Percentiles rank a stretch among this genome's conserved stretches.
phyloP scores from a whole-genome alignment of 495 filamentous ascomycete genomes.

The Xylaria sp. region DNA sequence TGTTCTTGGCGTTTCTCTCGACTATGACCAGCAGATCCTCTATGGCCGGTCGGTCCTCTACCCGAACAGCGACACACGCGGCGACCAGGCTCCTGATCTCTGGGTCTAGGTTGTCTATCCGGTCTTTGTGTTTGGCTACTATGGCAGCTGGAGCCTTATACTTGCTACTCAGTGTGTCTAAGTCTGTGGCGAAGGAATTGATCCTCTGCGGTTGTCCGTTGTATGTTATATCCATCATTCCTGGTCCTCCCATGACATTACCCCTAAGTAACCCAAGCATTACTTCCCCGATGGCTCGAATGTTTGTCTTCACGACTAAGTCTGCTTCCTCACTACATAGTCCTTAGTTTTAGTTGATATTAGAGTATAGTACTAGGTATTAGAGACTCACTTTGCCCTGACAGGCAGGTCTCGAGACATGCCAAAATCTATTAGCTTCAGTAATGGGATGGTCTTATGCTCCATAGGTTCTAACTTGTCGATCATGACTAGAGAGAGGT shows the following conservation, averaged over 20 bases:
- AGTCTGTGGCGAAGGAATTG: conserved; percentile 30
- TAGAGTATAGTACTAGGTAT: not conserved
- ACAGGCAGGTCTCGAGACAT: conserved; percentile 13
- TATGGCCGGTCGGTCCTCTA: conserved; percentile 27
- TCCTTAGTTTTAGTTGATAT: not conserved
- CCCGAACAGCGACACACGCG: conserved; percentile 20
- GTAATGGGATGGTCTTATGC: conserved; percentile 23
- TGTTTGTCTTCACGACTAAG: conserved; percentile 20
- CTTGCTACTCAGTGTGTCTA: conserved; percentile 27
- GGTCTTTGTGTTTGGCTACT: conserved; percentile 17
- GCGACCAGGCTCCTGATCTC: conserved; percentile 31
- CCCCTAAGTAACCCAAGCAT: conserved; percentile 34
- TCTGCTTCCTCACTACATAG: not conserved
- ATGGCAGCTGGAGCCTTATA: conserved; percentile 14
- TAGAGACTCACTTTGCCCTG: conserved; percentile 13
- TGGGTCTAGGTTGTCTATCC: conserved; percentile 27
- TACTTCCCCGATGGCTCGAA: conserved; percentile 20
- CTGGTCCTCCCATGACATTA: not conserved
- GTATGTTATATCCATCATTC: conserved; percentile 27
- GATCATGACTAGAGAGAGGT: conserved; percentile 31
- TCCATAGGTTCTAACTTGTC: conserved; percentile 26
- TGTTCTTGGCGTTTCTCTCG: conserved; percentile 26
- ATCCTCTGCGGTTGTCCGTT: conserved; percentile 19
- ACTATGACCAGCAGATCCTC: conserved; percentile 28
- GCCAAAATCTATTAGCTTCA: conserved; percentile 38